Base-by-base conservation (phyloP, 2,329 filamentous ascomycete species). In the Eutypa lata region DNA sequence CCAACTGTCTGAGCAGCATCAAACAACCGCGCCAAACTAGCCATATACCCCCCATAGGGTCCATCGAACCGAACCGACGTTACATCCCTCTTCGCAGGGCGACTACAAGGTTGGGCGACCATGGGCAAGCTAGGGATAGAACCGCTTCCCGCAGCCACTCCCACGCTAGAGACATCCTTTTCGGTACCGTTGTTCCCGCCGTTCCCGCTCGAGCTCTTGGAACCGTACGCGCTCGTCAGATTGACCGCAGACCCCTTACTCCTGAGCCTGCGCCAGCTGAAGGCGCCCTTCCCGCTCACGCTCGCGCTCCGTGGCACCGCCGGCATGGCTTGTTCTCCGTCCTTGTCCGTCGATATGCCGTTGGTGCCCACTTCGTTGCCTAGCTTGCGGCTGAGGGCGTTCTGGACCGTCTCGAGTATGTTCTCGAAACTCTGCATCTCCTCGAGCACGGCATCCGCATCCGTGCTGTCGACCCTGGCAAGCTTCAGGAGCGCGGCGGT, bases 281-380 rank as follows among this genome's bases (percentile, higher is more conserved):
- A 90, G 7, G 91, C 81, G 56, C 89, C 83, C 67, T 95, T 96
- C 61, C 83, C 81, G n/a, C 84, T 82, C 16, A 84, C 81, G 60
- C 84, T 90, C 16, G 75, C 74, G 18, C 80, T 79, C 49, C 83
- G 77, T 4, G 80, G 79, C 40, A 81, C 72, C 2, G 73, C 58
- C 3, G 70, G 62, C 2, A 51, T 50, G 53, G 62, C 38, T 49
- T 22, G 22, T 24, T 69, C 60, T 48, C 59, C 57, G 67, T 77
- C 59, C 71, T 76, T 65, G 73, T 81, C 50, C 70, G 73, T 52
- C 67, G 49, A 61, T 69, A 68, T 53, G 5, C 87, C 84, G 53
- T 93, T 86, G 2, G 92, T 84, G 11, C 94, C 94, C 11, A 99
- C 94, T 59, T 99, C 94, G 64, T 80, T 90, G n/a, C 94, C 93